Evolutionary conservation across 352 stramenopile genomes (phyloP), one percentile per base, ranked within the genome.

Genomic region (Phytopythium aichiense): DNA sequence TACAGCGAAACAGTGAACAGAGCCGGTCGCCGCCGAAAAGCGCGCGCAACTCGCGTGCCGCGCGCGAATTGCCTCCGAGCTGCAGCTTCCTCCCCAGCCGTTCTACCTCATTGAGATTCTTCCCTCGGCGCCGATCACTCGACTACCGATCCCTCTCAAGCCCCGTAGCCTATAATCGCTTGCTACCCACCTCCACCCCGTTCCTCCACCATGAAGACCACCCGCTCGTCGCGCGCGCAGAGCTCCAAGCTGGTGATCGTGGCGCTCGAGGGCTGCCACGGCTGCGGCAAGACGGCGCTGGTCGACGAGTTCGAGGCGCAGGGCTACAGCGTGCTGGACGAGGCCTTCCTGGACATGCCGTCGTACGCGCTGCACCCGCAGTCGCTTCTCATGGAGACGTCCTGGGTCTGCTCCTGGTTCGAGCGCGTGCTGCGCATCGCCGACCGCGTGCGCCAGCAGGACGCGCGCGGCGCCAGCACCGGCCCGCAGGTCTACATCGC

Each of bases 361-460:
- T 69, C 78, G 16, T 91, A 94, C 58, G 80, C 82, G 30, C 72
- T 96, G 58, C 83, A 92, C 62, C 87, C 88, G n/a, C 88, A 96
- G 69, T 94, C 87, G 28, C 74, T 96, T 30, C 83, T 96, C 42
- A 95, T 95, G 87, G 88, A 96, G 66, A 95, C 87, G 37, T 88
- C 80, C 33, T 96, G 88, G 88, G 87, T 96, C 61, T 94, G 85
- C 61, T 92, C 84, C 12, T 96, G 88, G 87, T 96, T 96, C 63
- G 81, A 93, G 68, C 82, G 87, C 60, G 80, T 96, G n/a, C 64
- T 96, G 51, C 80, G 81, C 25, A 72, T 92, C 15, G 81, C 82
- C 15, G 75, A 71, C 37, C 67, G 64, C 30, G 71, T 91, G 25
- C 65, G 77, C 54, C 71, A 79, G 48, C 48, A 64, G n/a, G 77